phyloP scores from a whole-genome alignment of 2,329 filamentous ascomycete genomes.

The Cordyceps farinosa region DNA sequence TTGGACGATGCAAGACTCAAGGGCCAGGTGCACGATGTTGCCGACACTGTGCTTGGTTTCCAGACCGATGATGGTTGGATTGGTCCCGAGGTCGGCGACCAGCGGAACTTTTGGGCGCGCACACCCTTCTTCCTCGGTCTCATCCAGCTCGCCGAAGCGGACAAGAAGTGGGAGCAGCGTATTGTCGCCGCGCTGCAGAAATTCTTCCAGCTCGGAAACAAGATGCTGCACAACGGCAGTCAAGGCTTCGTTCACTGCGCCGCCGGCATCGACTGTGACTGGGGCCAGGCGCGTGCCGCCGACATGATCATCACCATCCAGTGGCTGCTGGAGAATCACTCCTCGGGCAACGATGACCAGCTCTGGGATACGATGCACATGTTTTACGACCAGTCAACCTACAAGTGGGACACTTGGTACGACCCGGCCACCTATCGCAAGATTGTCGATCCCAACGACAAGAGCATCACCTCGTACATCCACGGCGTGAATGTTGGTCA shows the following conservation, averaged over 20 bases:
- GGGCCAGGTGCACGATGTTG: conserved; percentile 38
- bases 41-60: conserved; percentile 39
- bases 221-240: conserved; percentile 52
- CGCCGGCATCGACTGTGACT: conserved; percentile 35
- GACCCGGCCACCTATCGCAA: conserved; percentile 24
- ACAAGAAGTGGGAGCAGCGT: conserved; percentile 24
- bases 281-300: conserved; percentile 35
- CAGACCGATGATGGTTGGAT: conserved; percentile 51
- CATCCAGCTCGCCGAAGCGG: conserved; percentile 32
- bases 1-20: conserved; percentile 42
- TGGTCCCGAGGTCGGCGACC: conserved; percentile 32
- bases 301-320: conserved; percentile 39
- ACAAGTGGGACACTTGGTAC: conserved; percentile 30
- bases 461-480: conserved; percentile 29
- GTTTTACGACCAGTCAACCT: conserved; percentile 31
- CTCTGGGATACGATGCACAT: conserved; percentile 41
- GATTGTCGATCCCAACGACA: conserved; percentile 21
- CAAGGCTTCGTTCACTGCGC: conserved; percentile 46
- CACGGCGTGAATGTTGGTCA: conserved; percentile 45
- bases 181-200: conserved; percentile 22
- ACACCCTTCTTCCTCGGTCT: conserved; percentile 32
- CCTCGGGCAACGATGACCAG: conserved; percentile 24
- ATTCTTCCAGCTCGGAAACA: conserved; percentile 43
- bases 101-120: conserved; percentile 32
- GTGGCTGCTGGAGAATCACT: conserved; percentile 38